A percentile compares a stretch with the other conserved stretches of the same genome.
phyloP scores from a whole-genome alignment of 2,329 filamentous ascomycete genomes.

The Raffaelea albimanens region DNA sequence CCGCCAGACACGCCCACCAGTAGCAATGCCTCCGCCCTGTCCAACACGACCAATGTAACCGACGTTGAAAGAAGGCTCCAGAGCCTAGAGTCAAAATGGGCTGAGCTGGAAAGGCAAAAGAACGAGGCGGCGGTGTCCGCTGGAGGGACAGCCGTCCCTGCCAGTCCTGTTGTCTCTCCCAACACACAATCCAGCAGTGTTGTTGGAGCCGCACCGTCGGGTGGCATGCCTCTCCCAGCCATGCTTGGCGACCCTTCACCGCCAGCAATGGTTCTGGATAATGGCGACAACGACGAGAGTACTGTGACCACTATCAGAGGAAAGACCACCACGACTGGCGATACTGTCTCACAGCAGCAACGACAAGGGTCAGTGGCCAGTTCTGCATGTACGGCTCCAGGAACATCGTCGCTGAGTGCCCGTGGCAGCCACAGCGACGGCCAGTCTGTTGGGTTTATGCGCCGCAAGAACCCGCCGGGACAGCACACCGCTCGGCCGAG shows the following conservation, averaged over 20 bases:
- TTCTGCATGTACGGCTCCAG: not conserved
- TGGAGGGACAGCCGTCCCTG: not conserved
- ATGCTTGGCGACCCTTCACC: not conserved
- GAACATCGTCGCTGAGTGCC: not conserved
- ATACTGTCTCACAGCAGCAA: not conserved
- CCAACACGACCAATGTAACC: not conserved
- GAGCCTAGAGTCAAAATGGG: slow-evolving; percentile 6
- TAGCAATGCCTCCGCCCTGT: too few species aligned
- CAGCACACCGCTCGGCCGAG: slow-evolving; percentile 7
- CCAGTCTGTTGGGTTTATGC: not conserved
- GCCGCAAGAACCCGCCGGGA: not conserved
- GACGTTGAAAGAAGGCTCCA: slow-evolving; percentile 1
- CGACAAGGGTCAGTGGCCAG: not conserved
- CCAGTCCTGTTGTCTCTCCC: not conserved
- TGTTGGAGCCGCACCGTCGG: not conserved
- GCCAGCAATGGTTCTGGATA: not conserved
- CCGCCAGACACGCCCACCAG: too few species aligned
- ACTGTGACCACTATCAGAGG: too few species aligned
- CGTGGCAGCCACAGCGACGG: not conserved
- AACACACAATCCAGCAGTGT: not conserved
- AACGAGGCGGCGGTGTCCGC: not conserved
- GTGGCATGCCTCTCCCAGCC: not conserved
- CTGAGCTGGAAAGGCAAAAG: slow-evolving; percentile 1
- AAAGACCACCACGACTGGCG: too few species aligned
- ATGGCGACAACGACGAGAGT: not conserved